Evolutionary conservation across 129 eudicot species (phyloP).

Genomic region (Sambucus nigra): DNA sequence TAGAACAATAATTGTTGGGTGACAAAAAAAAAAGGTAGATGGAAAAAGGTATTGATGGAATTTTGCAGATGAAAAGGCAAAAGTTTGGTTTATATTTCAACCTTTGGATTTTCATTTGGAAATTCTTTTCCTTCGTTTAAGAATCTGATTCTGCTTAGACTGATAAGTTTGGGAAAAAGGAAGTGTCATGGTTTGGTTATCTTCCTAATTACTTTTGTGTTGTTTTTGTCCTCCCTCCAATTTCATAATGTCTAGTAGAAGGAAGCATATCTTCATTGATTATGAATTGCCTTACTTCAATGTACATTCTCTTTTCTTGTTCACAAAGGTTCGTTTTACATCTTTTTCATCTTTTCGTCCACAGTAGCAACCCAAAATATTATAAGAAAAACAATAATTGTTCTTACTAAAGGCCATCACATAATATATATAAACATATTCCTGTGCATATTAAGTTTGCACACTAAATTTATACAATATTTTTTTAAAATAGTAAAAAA

Average conservation of each 20-base stretch:
- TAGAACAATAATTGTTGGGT: neutral
- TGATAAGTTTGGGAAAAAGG: constrained; percentile 19
- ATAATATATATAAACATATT: too few relatives aligned
- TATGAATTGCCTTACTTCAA: constrained; percentile 1
- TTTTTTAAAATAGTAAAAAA: too few relatives aligned
- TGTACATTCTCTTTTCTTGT: constrained; percentile 1
- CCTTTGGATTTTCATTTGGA: neutral
- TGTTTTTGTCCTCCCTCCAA: too few relatives aligned
- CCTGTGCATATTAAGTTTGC: too few relatives aligned
- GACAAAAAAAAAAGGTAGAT: neutral
- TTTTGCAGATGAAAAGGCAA: constrained; percentile 10
- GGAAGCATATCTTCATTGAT: neutral
- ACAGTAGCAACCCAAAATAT: neutral
- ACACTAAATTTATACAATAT: too few relatives aligned
- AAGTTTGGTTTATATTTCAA: neutral
- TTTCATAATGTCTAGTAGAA: neutral
- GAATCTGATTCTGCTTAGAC: constrained; percentile 37
- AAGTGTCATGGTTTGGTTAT: constrained; percentile 27
- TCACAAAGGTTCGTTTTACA: constrained; percentile 1
- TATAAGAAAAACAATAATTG: too few relatives aligned
- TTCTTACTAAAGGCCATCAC: too few relatives aligned
- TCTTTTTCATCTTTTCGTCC: neutral
- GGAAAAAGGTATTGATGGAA: constrained; percentile 2
- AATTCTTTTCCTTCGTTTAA: constrained; percentile 5
- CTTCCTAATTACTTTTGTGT: too few relatives aligned